Base-by-base conservation (phyloP, 225 moss, liverwort and hornwort genomes). In the Sphagnum tenellum region DNA sequence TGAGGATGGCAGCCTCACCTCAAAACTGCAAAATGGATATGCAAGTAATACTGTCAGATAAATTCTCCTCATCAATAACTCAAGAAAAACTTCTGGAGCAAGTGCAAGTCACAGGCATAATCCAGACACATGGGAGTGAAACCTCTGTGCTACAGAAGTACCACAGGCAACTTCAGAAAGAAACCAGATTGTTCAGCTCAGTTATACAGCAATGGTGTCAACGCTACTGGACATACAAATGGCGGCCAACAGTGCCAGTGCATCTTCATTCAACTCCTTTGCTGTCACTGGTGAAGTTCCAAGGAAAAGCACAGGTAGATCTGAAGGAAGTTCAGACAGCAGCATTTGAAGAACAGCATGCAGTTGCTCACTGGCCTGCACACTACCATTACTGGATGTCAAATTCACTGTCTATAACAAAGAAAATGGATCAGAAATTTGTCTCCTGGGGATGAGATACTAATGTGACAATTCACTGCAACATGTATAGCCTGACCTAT, bases 331-430 rank as follows among this genome's bases (percentile, higher is more conserved):
- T 73, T 90, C 90, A 59, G 76, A 76, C 66, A 87, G 68, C 29
- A 90, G 80, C 90, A 90, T 90, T 69, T 82, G 73, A 67, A 90
- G 72, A 13, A 90, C 90, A 50, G 88, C 87, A 66, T 87, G 85
- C 65, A 90, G 82, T 68, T 90, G 90, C 0, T 88, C 90, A 66
- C 78, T 80, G 57, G 90, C 88, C 90, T 90, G 87, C 75, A 74
- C 2, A 60, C 48, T 14, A 46, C 47, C 69, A 64, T 56, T 2
- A 5, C 7, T 46, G 12, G 0, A 11, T 9, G 46, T 61, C 45
- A 54, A 10, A 47, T 67, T 10, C 6, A 5, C 29, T 8, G 29
- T 29, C 29, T 29, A 29, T 29, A 29, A 29, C 29, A 29, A 29
- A 29, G 29, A 29, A n/a, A 29, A 29, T 29, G 29, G 1, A 29